Percentiles rank a stretch among this genome's conserved stretches.
Evolutionary conservation across 2,329 filamentous ascomycete species (phyloP).

Genomic region (Zymoseptoria pseudotritici): DNA sequence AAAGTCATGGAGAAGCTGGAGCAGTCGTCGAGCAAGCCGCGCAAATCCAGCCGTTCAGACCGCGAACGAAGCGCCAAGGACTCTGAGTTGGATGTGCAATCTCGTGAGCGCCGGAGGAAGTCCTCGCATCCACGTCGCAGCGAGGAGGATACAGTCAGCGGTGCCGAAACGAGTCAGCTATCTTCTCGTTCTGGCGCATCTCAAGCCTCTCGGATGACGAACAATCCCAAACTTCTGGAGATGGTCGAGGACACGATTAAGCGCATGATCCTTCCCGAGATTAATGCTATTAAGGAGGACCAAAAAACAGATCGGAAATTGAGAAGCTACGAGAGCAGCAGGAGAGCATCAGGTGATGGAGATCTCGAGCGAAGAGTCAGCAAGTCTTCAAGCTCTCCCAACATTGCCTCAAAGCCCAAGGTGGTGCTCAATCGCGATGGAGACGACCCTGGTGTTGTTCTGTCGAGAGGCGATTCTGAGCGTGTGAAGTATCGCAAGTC

Average conservation of each 20-base stretch:
- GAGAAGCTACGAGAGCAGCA: conserved; percentile 59
- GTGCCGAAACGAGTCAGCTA: conserved; percentile 55
- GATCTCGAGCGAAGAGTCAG: conserved; percentile 47
- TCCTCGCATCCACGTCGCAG: conserved; percentile 43
- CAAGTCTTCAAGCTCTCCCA: conserved; percentile 54
- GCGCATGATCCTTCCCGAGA: conserved; percentile 79
- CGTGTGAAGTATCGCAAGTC: conserved; percentile 49
- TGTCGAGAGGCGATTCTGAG: conserved; percentile 48
- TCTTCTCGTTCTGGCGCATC: conserved; percentile 54
- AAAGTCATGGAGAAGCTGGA: conserved; percentile 62
- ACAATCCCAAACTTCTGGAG: conserved; percentile 83
- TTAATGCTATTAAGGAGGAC: conserved; percentile 85
- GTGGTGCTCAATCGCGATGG: conserved; percentile 53
- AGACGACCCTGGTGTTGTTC: conserved; percentile 50
- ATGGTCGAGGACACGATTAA: conserved; percentile 92
- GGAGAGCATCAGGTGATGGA: conserved; percentile 50
- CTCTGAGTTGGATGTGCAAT: conserved; percentile 27
- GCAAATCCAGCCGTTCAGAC: conserved; percentile 22
- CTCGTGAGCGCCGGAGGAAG: conserved; percentile 25
- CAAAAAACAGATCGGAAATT: conserved; percentile 69
- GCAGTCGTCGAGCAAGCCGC: conserved; percentile 40
- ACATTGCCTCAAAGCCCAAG: conserved; percentile 52
- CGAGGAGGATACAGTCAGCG: conserved; percentile 46
- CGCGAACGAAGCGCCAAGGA: conserved; percentile 27
- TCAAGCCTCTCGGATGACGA: conserved; percentile 69